A percentile compares a stretch with the other conserved stretches of the same genome.
These are phyloP conservation scores for Cryptococcus hybrid DNA, from an alignment of 1,284 basidiomycete species.

Conservation along the genomic window DNA sequence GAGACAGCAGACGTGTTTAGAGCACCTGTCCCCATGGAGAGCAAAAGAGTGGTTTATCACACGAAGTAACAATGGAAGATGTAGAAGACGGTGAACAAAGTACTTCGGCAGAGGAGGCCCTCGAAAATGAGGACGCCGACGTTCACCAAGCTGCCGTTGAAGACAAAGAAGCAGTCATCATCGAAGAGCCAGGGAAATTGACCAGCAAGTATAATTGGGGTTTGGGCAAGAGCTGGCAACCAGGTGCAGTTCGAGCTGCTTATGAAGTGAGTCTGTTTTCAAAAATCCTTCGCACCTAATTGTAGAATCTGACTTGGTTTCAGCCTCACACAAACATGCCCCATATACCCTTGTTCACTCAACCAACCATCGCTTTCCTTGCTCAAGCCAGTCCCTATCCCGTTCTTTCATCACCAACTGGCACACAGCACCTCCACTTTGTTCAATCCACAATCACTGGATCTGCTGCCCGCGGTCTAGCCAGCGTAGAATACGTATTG, in stretches of 20 bases:
- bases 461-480: slow-evolving; percentile 27
- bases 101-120: not conserved
- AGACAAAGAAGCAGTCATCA: slow-evolving; percentile 19
- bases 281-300: not conserved
- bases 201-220: slow-evolving; percentile 11
- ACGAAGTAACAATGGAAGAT: slow-evolving; percentile 12
- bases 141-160: slow-evolving; percentile 1
- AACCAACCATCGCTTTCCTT: slow-evolving; percentile 27
- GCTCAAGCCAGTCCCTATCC: slow-evolving; percentile 33
- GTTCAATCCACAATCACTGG: slow-evolving; percentile 22
- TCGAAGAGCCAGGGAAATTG: slow-evolving; percentile 20
- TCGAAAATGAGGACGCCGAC: slow-evolving; percentile 7
- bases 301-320: not conserved
- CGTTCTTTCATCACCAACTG: slow-evolving; percentile 19
- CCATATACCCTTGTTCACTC: slow-evolving; percentile 43
- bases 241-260: slow-evolving; percentile 31
- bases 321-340: slow-evolving; percentile 48
- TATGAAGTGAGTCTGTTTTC: slow-evolving; percentile 39
- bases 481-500: slow-evolving; percentile 45
- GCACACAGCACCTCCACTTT: slow-evolving; percentile 13
- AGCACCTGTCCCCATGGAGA: slow-evolving; percentile 4
- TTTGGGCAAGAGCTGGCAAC: slow-evolving; percentile 22
- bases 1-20: slow-evolving; percentile 7
- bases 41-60: slow-evolving; percentile 13
- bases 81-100: not conserved